Percentiles rank a stretch among this genome's conserved stretches.
Evolutionary conservation across 2,329 filamentous ascomycete species (phyloP).

Genomic region (Fusarium proliferatum): DNA sequence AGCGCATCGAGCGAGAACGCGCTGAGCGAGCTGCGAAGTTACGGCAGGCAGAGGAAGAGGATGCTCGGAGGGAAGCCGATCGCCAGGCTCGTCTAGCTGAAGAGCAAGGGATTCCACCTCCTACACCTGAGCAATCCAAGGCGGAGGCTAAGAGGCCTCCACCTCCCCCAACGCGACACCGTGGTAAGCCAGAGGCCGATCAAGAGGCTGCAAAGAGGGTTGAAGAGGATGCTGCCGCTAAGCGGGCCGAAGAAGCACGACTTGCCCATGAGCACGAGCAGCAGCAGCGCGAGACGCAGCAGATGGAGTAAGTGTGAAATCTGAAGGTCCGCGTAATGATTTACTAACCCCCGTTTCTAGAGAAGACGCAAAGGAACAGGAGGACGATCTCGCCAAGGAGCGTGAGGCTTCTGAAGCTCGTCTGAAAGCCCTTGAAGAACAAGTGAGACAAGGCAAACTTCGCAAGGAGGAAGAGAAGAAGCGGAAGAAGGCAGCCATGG

Average conservation of each 20-base stretch:
- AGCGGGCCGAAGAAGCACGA: slow-evolving; percentile 73
- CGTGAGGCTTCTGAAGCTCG: slow-evolving; percentile 84
- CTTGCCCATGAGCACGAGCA: slow-evolving; percentile 78
- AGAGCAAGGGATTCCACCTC: slow-evolving; percentile 74
- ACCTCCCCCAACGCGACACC: slow-evolving; percentile 83
- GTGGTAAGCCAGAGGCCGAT: slow-evolving; percentile 69
- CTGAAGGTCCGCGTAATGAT: not conserved
- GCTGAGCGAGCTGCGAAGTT: slow-evolving; percentile 88
- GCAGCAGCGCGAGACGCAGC: slow-evolving; percentile 77
- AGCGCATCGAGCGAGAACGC: slow-evolving; percentile 88
- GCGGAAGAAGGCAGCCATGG: slow-evolving; percentile 86
- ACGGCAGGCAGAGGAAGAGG: slow-evolving; percentile 92
- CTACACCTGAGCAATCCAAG: slow-evolving; percentile 61
- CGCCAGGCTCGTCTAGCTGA: slow-evolving; percentile 84
- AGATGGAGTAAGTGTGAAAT: slow-evolving; percentile 79
- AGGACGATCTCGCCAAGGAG: slow-evolving; percentile 83
- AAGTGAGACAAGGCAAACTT: slow-evolving; percentile 91
- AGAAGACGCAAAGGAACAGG: slow-evolving; percentile 77
- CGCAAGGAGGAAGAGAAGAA: slow-evolving; percentile 98
- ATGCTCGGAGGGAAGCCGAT: slow-evolving; percentile 87
- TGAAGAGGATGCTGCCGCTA: slow-evolving; percentile 66
- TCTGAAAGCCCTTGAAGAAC: slow-evolving; percentile 89
- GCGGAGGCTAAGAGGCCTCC: slow-evolving; percentile 72
- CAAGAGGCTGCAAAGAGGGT: slow-evolving; percentile 65
- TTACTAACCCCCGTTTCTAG: slow-evolving; percentile 59